phyloP scores from a whole-genome alignment of 495 filamentous ascomycete species.

The Penicillium cosmopolitanum region DNA sequence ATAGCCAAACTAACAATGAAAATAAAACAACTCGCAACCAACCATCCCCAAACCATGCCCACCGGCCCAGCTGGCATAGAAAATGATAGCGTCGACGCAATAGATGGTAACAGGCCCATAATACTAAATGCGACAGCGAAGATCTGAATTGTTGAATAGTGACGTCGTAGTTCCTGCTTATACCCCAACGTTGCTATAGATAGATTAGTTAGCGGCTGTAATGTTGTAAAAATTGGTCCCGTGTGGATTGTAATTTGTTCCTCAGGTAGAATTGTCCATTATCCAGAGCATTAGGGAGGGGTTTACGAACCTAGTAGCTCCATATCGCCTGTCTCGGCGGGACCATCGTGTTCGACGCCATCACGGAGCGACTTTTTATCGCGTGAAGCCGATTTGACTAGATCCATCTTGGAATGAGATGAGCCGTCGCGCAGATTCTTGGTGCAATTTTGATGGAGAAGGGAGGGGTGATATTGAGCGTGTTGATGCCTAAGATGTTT shows the following conservation, averaged over 20 bases:
- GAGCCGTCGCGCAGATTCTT: no score
- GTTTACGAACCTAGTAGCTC: conserved; percentile 4
- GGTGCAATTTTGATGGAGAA: no score
- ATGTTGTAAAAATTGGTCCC: neutral
- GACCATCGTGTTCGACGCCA: conserved; percentile 6
- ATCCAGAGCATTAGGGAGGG: neutral
- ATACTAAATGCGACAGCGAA: conserved; percentile 76
- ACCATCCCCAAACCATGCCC: conserved; percentile 64
- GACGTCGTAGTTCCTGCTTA: conserved; percentile 70
- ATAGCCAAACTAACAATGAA: conserved; percentile 69
- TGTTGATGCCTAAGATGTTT: no score
- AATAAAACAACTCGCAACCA: conserved; percentile 28
- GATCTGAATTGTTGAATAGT: conserved; percentile 67
- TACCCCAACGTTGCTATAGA: conserved; percentile 56
- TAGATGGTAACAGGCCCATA: conserved; percentile 73
- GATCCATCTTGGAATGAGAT: conserved; percentile 11
- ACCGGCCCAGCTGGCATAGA: conserved; percentile 69
- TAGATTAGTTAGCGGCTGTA: conserved; percentile 10
- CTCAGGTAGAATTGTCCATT: no score
- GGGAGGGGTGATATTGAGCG: no score
- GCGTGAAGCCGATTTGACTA: conserved; percentile 11
- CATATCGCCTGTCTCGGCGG: conserved; percentile 8
- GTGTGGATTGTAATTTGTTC: neutral
- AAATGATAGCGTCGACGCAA: conserved; percentile 67
- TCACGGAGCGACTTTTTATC: conserved; percentile 4